phyloP scores from a whole-genome alignment of 192 early-diverging fungal species.

The Entomortierella chlamydospora region DNA sequence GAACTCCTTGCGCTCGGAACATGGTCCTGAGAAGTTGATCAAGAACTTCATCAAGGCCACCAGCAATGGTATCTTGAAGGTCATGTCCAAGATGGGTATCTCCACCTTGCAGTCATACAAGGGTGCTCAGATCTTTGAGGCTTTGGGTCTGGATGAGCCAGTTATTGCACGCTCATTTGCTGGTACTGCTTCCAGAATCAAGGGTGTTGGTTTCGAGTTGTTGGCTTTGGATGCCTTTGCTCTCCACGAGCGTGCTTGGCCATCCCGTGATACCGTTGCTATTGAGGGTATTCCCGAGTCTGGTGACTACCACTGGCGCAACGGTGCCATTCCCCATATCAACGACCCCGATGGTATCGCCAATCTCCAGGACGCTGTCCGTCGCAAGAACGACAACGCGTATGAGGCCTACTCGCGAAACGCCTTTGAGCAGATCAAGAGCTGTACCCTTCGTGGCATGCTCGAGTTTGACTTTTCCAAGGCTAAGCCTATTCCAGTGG shows the following conservation, averaged over 20 bases:
- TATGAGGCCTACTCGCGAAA: constrained; percentile 89
- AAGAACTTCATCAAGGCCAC: constrained; percentile 88
- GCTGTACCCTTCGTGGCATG: constrained; percentile 94
- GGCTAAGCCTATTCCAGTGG: constrained; percentile 81
- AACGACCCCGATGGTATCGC: constrained; percentile 91
- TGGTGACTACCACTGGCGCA: constrained; percentile 98
- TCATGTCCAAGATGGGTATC: constrained; percentile 99
- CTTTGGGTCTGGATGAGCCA: constrained; percentile 87
- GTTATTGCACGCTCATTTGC: constrained; percentile 94
- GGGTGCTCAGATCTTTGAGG: constrained; percentile 99
- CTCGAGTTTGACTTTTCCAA: constrained; percentile 89
- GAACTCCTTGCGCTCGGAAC: constrained; percentile 69
- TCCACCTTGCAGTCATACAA: constrained; percentile 98
- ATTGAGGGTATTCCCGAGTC: constrained; percentile 86
- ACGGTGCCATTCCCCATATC: constrained; percentile 91
- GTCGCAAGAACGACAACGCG: constrained; percentile 87
- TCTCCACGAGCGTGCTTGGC: constrained; percentile 89
- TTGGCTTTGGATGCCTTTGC: constrained; percentile 90
- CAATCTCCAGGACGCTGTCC: constrained; percentile 95
- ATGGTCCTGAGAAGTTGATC: constrained; percentile 76
- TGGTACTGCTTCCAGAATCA: constrained; percentile 96
- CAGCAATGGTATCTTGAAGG: constrained; percentile 96
- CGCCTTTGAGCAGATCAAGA: constrained; percentile 84
- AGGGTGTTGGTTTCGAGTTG: constrained; percentile 78
- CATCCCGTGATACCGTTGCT: constrained; percentile 71